Evolutionary conservation across 2,329 filamentous ascomycete genomes (phyloP).

Genomic region (Fusarium sp.): DNA sequence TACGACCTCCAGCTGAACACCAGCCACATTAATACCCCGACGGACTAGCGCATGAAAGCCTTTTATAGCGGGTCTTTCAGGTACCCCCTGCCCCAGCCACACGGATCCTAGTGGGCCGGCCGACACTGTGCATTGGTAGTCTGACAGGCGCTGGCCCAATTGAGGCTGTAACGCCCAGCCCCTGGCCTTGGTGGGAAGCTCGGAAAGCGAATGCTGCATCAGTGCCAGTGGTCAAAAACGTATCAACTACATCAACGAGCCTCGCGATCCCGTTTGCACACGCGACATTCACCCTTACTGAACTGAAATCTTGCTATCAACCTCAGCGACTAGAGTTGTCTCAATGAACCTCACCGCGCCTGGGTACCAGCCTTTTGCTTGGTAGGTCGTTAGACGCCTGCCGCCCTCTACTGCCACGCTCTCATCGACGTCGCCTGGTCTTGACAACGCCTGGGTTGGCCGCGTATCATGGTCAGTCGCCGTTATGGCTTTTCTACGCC

Average conservation of each 20-base stretch:
- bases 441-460: slow-evolving; percentile 46
- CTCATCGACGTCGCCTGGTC: slow-evolving; percentile 35
- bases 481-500: slow-evolving; percentile 73
- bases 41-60: slow-evolving; percentile 34
- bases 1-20: slow-evolving; percentile 35
- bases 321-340: slow-evolving; percentile 26
- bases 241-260: slow-evolving; percentile 31
- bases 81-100: slow-evolving; percentile 47
- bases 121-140: slow-evolving; percentile 42
- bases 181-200: slow-evolving; percentile 44
- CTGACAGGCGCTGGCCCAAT: slow-evolving; percentile 45
- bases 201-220: slow-evolving; percentile 38
- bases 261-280: slow-evolving; percentile 23
- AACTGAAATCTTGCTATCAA: slow-evolving; percentile 18
- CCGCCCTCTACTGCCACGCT: slow-evolving; percentile 35
- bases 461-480: slow-evolving; percentile 58
- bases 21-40: slow-evolving; percentile 42
- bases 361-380: slow-evolving; percentile 44
- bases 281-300: slow-evolving; percentile 24
- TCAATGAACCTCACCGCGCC: slow-evolving; percentile 44
- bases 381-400: slow-evolving; percentile 48
- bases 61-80: slow-evolving; percentile 36
- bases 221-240: slow-evolving; percentile 34
- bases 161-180: slow-evolving; percentile 43
- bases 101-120: slow-evolving; percentile 34